Evolutionary conservation across 257 asterid species (phyloP).

Genomic region (Nyctanthes arbortristis): DNA sequence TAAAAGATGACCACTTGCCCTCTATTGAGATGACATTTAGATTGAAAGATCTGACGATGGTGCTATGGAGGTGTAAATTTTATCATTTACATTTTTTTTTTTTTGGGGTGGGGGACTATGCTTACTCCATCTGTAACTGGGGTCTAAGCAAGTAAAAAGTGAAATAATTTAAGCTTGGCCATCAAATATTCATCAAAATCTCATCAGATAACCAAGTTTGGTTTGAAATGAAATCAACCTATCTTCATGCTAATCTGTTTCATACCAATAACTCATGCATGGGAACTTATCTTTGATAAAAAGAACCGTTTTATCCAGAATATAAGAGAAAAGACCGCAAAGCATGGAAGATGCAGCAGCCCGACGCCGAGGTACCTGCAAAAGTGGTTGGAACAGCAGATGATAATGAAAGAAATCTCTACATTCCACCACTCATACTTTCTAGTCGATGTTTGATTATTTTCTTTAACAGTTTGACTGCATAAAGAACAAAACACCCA

Average conservation of each 20-base stretch:
- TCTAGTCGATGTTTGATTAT: not conserved
- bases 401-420: not conserved
- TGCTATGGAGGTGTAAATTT: too few relatives aligned
- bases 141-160: too few relatives aligned
- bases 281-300: constrained; percentile 32
- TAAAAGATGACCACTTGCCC: too few relatives aligned
- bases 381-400: constrained; percentile 13
- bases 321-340: constrained; percentile 42
- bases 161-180: too few relatives aligned
- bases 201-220: not conserved
- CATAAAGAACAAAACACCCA: not conserved
- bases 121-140: too few relatives aligned
- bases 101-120: too few relatives aligned
- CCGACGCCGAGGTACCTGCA: constrained; percentile 69
- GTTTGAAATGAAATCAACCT: not conserved
- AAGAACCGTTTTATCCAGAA: constrained; percentile 39
- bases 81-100: too few relatives aligned
- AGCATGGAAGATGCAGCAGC: constrained; percentile 59
- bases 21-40: too few relatives aligned
- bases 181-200: too few relatives aligned
- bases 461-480: not conserved
- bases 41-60: too few relatives aligned
- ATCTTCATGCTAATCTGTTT: not conserved
- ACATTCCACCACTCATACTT: not conserved
- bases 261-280: not conserved